These are phyloP conservation scores for Collybia sp. DNA, from an alignment of 768 basidiomycete species.

Conservation along the genomic window DNA sequence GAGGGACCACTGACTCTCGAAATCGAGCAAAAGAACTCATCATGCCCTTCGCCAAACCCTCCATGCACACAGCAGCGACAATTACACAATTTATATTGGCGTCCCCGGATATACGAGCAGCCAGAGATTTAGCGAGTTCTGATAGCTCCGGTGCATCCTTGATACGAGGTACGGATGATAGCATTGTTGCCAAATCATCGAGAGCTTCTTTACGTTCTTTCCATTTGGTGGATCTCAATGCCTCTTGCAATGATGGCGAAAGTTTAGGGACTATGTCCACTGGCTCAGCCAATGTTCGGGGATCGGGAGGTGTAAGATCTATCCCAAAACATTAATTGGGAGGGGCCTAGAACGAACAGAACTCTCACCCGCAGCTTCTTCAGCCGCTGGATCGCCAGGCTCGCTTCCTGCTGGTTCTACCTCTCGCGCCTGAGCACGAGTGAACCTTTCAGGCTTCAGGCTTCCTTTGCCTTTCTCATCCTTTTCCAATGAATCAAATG, in stretches of 20 bases:
- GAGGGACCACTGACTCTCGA: conserved; percentile 65
- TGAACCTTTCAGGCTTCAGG: conserved; percentile 75
- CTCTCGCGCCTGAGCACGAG: conserved; percentile 73
- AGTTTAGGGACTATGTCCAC: conserved; percentile 75
- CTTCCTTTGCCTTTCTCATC: conserved; percentile 83
- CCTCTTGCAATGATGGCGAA: conserved; percentile 67
- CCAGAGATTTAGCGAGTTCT: conserved; percentile 73
- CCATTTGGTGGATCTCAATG: conserved; percentile 91
- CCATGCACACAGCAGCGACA: conserved; percentile 79
- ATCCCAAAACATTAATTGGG: conserved; percentile 8
- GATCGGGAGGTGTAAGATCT: conserved; percentile 64
- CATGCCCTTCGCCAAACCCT: conserved; percentile 81
- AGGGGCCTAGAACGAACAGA: conserved; percentile 4
- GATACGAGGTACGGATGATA: conserved; percentile 70
- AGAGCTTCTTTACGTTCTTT: conserved; percentile 93
- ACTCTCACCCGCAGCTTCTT: conserved; percentile 42
- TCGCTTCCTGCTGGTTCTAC: conserved; percentile 42
- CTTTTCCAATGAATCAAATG: conserved; percentile 79
- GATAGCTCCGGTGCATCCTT: conserved; percentile 75
- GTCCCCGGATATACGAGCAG: conserved; percentile 78
- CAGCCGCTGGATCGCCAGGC: conserved; percentile 26
- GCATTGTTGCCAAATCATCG: conserved; percentile 71
- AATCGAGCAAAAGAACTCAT: conserved; percentile 70
- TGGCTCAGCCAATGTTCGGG: conserved; percentile 74
- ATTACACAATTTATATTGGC: conserved; percentile 96